Base-by-base conservation (phyloP, 192 early-diverging fungal genomes). In the Cladochytrium replicatum region DNA sequence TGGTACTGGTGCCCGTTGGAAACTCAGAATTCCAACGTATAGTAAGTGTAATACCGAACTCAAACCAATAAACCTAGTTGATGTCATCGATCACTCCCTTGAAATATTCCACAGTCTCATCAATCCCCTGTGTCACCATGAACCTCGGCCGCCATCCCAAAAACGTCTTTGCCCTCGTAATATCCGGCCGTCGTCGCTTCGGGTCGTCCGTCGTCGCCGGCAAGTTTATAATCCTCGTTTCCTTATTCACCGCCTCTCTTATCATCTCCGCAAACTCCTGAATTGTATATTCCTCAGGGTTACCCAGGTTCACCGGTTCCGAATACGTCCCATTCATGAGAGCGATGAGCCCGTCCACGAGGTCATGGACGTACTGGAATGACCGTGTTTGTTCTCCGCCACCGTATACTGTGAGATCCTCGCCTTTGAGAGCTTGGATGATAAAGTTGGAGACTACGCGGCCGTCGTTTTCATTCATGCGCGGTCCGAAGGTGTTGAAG, bases 381-480 rank as follows among this genome's bases (percentile, higher is more conserved):
- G 83, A 86, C 23, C 87, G 68, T 1, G 87, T 89, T 52, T 89
- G 83, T 7, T 55, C 53, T 8, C 87, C 87, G 43, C 82, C 83
- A 9, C 87, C 87, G 62, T 87, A 89, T 6, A 89, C 67, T 15
- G 87, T 89, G 24, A 88, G 41, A 29, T 82, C 67, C 54, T 89
- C 72, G 2, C 84, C 83, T 34, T 73, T 67, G 15, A 89, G 55
- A 0, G 85, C 82, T 60, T 89, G 87, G 60, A 86, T 80, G 54
- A 89, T 88, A 47, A 89, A 89, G 57, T 89, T 89, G 55, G 78
- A 81, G 9, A 89, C 84, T 22, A 89, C 87, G 19, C 87, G 74
- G 9, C 87, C 87, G 55, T 89, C 87, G 44, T 83, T 71, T 40
- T 74, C 77, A 50, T 83, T 84, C 87, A 89, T 89, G 21, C 85